Base-by-base conservation (phyloP, 306 rosid genomes). In the Vicia faba region DNA sequence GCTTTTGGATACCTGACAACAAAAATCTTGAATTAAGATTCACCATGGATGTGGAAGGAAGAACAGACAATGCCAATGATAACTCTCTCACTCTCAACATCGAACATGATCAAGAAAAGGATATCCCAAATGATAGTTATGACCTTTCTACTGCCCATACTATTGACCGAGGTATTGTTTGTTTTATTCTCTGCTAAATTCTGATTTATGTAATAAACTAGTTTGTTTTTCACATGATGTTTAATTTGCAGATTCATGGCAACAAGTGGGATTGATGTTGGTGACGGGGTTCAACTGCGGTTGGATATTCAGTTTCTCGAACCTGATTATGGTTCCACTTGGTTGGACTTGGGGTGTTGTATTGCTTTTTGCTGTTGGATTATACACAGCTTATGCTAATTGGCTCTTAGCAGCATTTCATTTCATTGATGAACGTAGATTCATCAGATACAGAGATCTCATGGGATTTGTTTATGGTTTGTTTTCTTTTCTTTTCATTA, bases 371-470 rank as follows among this genome's bases (percentile, higher is more conserved):
- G 18, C 76, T 28, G 79, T 83, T 7, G 91, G 88, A 35, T 13
- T 83, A 53, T 86, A 83, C 72, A 76, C 83, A 3, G 91, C 88
- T 25, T 86, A 86, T 74, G 88, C 82, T 0, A 86, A 83, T 65
- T 83, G 91, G 86, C 80, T 83, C 12, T 74, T 86, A 61, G 91
- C 91, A 4, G 81, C 84, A 7, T 83, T 86, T 81, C 88, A 86
- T 5, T 77, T 76, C 81, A 33, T 86, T 6, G 72, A 83, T 64
- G 88, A 82, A 51, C 79, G 72, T 1, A 83, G 91, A 64, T 83
- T 86, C 84, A 83, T 86, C 65, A 74, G 91, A 86, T 86, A 83
- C 75, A 79, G 91, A 81, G 91, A 86, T 48, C 59, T 86, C 11
- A 86, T 86, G 91, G 88, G 88, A 39, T 74, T 4, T 44, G 67